phyloP scores from a whole-genome alignment of 345 rosid genomes.

The Euphorbia pulcherrima region DNA sequence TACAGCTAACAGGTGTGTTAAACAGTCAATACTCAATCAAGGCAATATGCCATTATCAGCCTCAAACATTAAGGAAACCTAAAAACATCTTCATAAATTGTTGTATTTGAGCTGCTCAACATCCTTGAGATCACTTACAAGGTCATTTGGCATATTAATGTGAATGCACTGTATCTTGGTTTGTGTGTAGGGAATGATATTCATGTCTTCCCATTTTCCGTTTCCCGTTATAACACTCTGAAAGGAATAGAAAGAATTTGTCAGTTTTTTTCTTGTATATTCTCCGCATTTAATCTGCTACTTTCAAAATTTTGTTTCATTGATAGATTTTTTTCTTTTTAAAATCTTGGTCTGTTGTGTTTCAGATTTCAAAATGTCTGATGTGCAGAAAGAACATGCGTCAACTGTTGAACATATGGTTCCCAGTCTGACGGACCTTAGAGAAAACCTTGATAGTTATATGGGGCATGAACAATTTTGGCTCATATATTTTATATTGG shows the following conservation, averaged over 20 bases:
- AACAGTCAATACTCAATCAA: background rate
- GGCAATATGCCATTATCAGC: background rate
- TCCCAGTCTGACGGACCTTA: slow-evolving; percentile 49
- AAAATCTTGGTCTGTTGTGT: slow-evolving; percentile 4
- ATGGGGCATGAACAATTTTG: slow-evolving; percentile 53
- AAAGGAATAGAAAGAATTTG: background rate
- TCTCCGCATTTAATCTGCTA: background rate
- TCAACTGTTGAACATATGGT: slow-evolving; percentile 48
- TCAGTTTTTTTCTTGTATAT: background rate
- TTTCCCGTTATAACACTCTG: background rate
- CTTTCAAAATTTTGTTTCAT: background rate
- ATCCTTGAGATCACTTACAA: background rate
- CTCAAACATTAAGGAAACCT: background rate
- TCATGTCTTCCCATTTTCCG: background rate
- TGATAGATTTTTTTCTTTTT: background rate
- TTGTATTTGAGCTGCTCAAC: background rate
- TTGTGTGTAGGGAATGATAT: background rate
- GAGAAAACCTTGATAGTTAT: slow-evolving; percentile 34
- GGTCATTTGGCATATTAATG: background rate
- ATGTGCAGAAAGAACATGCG: slow-evolving; percentile 53
- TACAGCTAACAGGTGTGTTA: background rate
- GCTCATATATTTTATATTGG: slow-evolving; percentile 65
- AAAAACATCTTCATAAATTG: background rate
- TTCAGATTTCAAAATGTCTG: slow-evolving; percentile 61
- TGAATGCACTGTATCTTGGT: background rate